These are phyloP conservation scores for Camellia japonica DNA, from an alignment of 148 eudicot genomes.

Conservation along the genomic window DNA sequence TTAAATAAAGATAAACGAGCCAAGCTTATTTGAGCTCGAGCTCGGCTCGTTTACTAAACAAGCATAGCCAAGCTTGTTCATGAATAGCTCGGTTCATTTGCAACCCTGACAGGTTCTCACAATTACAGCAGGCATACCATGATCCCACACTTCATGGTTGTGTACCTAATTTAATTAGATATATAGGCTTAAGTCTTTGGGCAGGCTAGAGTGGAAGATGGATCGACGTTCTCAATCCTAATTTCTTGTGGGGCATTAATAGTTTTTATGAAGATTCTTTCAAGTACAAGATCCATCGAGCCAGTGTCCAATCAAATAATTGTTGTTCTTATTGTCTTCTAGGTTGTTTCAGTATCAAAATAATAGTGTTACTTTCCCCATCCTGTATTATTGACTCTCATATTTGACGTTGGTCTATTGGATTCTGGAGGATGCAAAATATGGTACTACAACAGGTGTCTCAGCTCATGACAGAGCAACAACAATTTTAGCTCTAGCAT, in stretches of 20 bases:
- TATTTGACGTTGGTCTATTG: not conserved
- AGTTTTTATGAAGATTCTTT: not conserved
- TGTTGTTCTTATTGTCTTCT: constrained; percentile 1
- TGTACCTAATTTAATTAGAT: not conserved
- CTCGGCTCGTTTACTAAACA: too few relatives aligned
- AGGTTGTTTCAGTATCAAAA: not conserved
- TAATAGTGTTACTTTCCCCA: not conserved
- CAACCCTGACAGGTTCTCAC: too few relatives aligned
- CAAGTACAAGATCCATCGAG: not conserved
- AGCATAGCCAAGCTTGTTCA: too few relatives aligned
- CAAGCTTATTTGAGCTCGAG: too few relatives aligned
- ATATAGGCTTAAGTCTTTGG: not conserved
- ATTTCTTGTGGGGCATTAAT: not conserved
- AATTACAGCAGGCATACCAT: too few relatives aligned
- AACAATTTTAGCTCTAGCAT: constrained; percentile 62
- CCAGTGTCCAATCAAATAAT: not conserved
- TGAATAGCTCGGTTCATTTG: too few relatives aligned
- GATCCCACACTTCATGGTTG: too few relatives aligned
- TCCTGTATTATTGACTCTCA: not conserved
- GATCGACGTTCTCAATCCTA: not conserved
- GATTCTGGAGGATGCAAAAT: constrained; percentile 63
- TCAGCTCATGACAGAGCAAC: constrained; percentile 69
- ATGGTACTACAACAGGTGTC: constrained; percentile 76
- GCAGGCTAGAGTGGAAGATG: not conserved
- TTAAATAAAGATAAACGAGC: too few relatives aligned